Evolutionary conservation across 2,329 filamentous ascomycete genomes (phyloP).

Genomic region (Penicillium thymicola): DNA sequence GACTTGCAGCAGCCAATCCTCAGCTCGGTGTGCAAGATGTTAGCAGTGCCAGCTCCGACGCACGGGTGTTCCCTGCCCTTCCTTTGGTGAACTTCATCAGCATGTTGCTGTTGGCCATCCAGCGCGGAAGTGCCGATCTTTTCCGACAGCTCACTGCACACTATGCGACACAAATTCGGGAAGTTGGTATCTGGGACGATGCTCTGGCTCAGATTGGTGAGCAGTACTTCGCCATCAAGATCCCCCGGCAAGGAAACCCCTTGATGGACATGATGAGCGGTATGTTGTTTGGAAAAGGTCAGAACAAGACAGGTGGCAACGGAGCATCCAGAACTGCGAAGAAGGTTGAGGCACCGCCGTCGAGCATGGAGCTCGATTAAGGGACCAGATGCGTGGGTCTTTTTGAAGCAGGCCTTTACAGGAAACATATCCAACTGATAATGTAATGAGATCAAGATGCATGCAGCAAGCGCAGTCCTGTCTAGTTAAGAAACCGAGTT

Average conservation of each 20-base stretch:
- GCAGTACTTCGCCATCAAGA: conserved; percentile 92
- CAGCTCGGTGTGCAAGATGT: conserved; percentile 76
- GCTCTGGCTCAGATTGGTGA: conserved; percentile 83
- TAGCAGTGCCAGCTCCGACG: conserved; percentile 67
- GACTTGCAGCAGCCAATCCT: conserved; percentile 56
- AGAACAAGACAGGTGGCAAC: conserved; percentile 39
- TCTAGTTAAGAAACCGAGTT: conserved; percentile 33
- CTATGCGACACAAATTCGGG: conserved; percentile 74
- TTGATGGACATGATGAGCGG: conserved; percentile 98
- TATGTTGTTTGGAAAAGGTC: conserved; percentile 69
- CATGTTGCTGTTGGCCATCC: conserved; percentile 76
- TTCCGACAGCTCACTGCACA: conserved; percentile 79
- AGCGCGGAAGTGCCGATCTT: conserved; percentile 72
- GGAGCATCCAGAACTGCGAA: conserved; percentile 42
- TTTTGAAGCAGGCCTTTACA: not conserved
- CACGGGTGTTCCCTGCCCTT: conserved; percentile 81
- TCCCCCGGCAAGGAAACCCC: conserved; percentile 85
- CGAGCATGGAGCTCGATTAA: conserved; percentile 46
- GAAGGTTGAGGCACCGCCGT: conserved; percentile 47
- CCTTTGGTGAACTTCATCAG: conserved; percentile 95
- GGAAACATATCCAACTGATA: conserved; percentile 13
- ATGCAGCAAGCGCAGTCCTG: conserved; percentile 6
- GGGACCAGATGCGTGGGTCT: not conserved
- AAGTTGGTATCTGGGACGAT: conserved; percentile 75
- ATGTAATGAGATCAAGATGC: conserved; percentile 18